A percentile compares a stretch with the other conserved stretches of the same genome.
phyloP scores from a whole-genome alignment of 768 basidiomycete genomes.

The Pluteus cervinus region DNA sequence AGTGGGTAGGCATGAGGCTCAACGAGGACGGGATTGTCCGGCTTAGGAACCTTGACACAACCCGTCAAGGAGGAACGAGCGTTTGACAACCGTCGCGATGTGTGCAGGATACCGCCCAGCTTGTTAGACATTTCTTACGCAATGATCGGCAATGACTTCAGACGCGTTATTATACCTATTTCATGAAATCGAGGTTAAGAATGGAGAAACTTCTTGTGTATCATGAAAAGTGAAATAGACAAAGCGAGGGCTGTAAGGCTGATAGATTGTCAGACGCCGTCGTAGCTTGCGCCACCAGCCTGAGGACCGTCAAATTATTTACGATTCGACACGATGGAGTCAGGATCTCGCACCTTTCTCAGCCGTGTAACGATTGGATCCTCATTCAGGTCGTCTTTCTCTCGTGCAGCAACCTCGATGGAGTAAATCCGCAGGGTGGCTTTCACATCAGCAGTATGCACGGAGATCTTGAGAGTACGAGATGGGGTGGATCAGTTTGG shows the following conservation, averaged over 20 bases:
- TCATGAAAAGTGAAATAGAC: no score
- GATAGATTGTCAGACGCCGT: conserved; percentile 53
- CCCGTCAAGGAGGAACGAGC: no score
- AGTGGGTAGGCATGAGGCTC: conserved; percentile 88
- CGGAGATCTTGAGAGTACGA: conserved; percentile 63
- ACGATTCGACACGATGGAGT: conserved; percentile 7
- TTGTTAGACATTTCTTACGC: conserved; percentile 2
- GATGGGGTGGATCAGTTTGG: conserved; percentile 19
- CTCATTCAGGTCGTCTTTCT: conserved; percentile 81
- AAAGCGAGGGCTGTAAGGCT: conserved; percentile 12
- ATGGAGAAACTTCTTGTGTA: neutral
- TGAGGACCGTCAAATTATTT: conserved; percentile 21
- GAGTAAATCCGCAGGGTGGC: conserved; percentile 69
- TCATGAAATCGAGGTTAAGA: conserved; percentile 6
- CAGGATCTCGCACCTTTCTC: conserved; percentile 56
- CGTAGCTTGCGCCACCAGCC: conserved; percentile 89
- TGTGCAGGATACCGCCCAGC: conserved; percentile 3
- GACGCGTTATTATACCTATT: conserved; percentile 6
- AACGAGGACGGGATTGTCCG: conserved; percentile 61
- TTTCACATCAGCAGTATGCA: conserved; percentile 88
- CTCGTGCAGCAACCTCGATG: conserved; percentile 82
- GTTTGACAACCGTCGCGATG: neutral
- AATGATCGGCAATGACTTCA: neutral
- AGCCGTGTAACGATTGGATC: conserved; percentile 77
- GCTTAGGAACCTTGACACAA: conserved; percentile 41